These are phyloP conservation scores for Nannizzia gypsea DNA, from an alignment of 2,329 filamentous ascomycete genomes.

Conservation along the genomic window DNA sequence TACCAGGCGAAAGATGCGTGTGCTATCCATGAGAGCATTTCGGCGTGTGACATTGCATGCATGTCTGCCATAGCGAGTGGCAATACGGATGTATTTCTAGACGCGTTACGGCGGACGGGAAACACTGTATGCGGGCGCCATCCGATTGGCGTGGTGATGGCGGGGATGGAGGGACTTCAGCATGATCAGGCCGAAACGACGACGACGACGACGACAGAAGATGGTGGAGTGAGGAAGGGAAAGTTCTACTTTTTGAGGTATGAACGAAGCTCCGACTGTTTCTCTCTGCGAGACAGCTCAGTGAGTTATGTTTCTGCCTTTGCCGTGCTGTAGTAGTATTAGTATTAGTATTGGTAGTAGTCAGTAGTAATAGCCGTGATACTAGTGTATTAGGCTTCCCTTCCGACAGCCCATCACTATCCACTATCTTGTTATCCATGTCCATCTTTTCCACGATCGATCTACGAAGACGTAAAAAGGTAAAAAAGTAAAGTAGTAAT, in stretches of 20 bases:
- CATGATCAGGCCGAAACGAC: constrained; percentile 21
- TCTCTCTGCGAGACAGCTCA: constrained; percentile 59
- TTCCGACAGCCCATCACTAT: no score
- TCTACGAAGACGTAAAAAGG: no score
- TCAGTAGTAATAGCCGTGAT: no score
- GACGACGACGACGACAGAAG: neutral
- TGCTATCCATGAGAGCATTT: constrained; percentile 74
- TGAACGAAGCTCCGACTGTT: constrained; percentile 68
- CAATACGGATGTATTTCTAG: constrained; percentile 56
- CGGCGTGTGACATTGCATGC: constrained; percentile 62
- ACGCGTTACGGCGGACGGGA: constrained; percentile 56
- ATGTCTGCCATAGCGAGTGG: constrained; percentile 79
- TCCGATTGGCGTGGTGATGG: constrained; percentile 88
- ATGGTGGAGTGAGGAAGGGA: constrained; percentile 26
- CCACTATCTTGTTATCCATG: neutral
- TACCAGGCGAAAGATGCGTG: constrained; percentile 21
- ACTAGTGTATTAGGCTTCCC: no score
- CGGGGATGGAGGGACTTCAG: constrained; percentile 59
- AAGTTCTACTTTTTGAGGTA: constrained; percentile 74
- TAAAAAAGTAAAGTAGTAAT: no score
- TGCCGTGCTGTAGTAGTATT: constrained; percentile 49
- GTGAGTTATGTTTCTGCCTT: constrained; percentile 95
- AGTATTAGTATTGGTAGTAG: no score
- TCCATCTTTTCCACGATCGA: neutral
- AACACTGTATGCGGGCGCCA: constrained; percentile 94